These are phyloP conservation scores for Xylaria sp. DNA, from an alignment of 2,329 filamentous ascomycete species.

Conservation along the genomic window DNA sequence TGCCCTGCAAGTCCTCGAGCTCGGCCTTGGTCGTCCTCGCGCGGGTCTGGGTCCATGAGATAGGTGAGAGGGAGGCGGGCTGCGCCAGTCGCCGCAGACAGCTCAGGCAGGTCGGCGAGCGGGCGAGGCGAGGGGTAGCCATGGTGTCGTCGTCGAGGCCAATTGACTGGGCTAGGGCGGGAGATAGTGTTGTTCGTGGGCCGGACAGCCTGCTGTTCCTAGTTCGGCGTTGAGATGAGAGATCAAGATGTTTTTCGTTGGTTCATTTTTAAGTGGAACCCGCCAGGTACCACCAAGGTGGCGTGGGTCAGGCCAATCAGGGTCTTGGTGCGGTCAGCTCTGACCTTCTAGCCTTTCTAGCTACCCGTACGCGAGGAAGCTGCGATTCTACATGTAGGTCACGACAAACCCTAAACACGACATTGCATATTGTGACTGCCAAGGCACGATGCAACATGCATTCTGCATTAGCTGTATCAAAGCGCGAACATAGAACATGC, in stretches of 20 bases:
- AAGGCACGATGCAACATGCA: constrained; percentile 2
- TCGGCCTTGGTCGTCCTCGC: constrained; percentile 51
- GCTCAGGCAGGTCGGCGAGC: constrained; percentile 48
- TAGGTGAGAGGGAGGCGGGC: constrained; percentile 38
- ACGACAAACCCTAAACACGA: background rate
- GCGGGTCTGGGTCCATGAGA: constrained; percentile 49
- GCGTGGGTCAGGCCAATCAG: background rate
- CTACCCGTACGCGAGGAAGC: background rate
- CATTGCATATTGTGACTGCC: constrained; percentile 1
- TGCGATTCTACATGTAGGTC: too few species aligned
- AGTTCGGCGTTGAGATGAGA: background rate
- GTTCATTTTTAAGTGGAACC: constrained; percentile 37
- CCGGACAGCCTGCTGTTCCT: constrained; percentile 6
- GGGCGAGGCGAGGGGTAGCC: constrained; percentile 39
- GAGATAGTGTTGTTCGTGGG: constrained; percentile 1
- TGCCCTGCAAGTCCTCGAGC: constrained; percentile 52
- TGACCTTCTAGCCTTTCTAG: background rate
- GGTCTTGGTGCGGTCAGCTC: background rate
- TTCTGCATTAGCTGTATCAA: background rate
- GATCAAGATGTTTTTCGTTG: constrained; percentile 34
- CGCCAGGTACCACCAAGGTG: constrained; percentile 7
- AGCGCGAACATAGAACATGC: background rate
- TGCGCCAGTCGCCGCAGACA: constrained; percentile 47
- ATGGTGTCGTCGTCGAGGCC: constrained; percentile 34
- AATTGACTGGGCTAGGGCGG: constrained; percentile 17